Evolutionary conservation across 352 stramenopile genomes (phyloP), one percentile per base, ranked within the genome.

Genomic region (Globisporangium lucens): DNA sequence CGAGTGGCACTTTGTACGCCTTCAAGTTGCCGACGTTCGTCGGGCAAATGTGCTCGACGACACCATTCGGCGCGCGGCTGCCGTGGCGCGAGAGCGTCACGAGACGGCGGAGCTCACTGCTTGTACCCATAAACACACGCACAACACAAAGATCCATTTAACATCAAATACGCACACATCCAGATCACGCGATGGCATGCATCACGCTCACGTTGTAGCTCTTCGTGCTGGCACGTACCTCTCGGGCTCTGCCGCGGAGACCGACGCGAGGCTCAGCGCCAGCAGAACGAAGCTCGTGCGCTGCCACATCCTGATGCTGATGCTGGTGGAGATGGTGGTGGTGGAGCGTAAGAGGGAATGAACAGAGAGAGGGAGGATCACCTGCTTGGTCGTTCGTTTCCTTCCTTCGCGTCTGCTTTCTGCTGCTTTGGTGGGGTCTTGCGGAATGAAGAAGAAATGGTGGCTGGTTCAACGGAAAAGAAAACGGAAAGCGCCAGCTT

Each of bases 21-120:
- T 85, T 73, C 49, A 93, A 63, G 68, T 95, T 95, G 63, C 53
- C 67, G 38, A 73, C 69, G 68, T 95, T 94, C 58, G 74, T 78
- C 10, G 87, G 87, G 53, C 87, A 95, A 33, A 87, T 75, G 41
- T 56, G 62, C 49, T 77, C 72, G 13, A 85, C 76, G 15, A 93
- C 76, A 30, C 76, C 74, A 64, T 95, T 95, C 0, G 88, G 88
- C 27, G 85, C 85, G 29, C 88, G 88, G 59, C 85, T 95, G 55
- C 87, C 87, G 61, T 95, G 85, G 66, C 87, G 80, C 56, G 83
- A 91, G 38, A 95, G 76, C 70, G 84, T 91, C 68, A 94, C 77
- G 2, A 94, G 74, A 13, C 87, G 84, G 10, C 83, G 86, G 43
- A 95, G 76, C 51, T 90, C 74, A 71, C 86, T 93, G 52, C n/a